Percentiles rank a stretch among this genome's conserved stretches.
Conservation (phyloP, 2,329 filamentous ascomycete species). For the Botrytis squamosa region DNA sequence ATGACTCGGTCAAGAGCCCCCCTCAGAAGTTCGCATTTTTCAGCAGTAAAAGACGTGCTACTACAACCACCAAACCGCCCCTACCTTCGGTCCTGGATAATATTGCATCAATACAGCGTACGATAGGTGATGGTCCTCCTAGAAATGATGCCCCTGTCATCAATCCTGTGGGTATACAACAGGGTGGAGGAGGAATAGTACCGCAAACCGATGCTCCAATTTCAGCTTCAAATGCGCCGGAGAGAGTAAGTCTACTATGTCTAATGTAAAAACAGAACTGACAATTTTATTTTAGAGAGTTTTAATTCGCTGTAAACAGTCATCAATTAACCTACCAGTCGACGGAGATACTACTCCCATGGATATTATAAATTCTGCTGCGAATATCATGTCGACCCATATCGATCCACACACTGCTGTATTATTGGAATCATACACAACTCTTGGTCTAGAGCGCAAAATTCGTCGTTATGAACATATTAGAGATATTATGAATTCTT, state of each 20-base stretch:
- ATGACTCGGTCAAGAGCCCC: conserved; percentile 22
- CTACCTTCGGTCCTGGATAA: neutral
- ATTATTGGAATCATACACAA: conserved; percentile 73
- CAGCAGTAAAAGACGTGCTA: conserved; percentile 31
- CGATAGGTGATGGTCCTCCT: conserved; percentile 23
- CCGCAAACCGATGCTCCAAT: conserved; percentile 71
- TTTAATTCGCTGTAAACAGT: conserved; percentile 68
- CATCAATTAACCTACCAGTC: conserved; percentile 68
- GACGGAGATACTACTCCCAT: conserved; percentile 70
- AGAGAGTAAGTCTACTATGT: conserved; percentile 58
- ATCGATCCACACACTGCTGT: conserved; percentile 66
- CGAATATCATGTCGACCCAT: conserved; percentile 59
- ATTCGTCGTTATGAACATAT: conserved; percentile 84
- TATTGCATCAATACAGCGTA: conserved; percentile 8
- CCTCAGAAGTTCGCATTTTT: conserved; percentile 37
- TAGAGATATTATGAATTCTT: conserved; percentile 87
- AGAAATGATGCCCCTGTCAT: conserved; percentile 22
- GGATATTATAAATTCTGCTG: conserved; percentile 69
- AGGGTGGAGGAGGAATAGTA: conserved; percentile 40
- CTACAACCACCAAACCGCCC: conserved; percentile 26
- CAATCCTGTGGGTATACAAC: conserved; percentile 28
- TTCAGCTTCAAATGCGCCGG: conserved; percentile 76
- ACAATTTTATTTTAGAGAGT: conserved; percentile 54
- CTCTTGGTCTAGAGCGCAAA: conserved; percentile 76
- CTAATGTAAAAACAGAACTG: conserved; percentile 32